phyloP scores from a whole-genome alignment of 805 yeast species.

The Teunomyces kruisii region DNA sequence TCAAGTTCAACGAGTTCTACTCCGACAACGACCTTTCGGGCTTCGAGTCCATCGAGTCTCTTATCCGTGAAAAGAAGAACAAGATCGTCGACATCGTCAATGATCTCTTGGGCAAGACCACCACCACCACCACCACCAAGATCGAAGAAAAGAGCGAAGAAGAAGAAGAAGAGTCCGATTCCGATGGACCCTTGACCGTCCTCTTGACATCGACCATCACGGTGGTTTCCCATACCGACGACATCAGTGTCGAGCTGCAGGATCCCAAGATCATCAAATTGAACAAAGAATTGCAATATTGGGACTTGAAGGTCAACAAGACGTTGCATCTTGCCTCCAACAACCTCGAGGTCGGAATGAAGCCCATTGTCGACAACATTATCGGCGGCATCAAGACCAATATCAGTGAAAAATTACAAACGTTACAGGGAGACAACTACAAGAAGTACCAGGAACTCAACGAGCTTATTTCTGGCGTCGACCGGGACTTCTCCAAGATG shows the following conservation, averaged over 20 bases:
- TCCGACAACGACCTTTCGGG: neutral
- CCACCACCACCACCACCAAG: neutral
- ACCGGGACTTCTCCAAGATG: constrained; percentile 34
- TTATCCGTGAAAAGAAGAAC: neutral
- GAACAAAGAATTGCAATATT: constrained; percentile 30
- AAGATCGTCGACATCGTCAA: constrained; percentile 5
- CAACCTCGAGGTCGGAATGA: constrained; percentile 32
- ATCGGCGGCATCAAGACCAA: constrained; percentile 25
- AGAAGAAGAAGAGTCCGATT: neutral
- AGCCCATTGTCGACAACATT: constrained; percentile 21
- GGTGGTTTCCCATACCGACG: neutral
- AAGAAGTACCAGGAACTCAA: constrained; percentile 30
- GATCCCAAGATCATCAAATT: constrained; percentile 10
- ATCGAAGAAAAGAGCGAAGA: neutral
- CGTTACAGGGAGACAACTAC: constrained; percentile 29
- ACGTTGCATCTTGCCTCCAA: constrained; percentile 33
- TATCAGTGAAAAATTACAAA: constrained; percentile 25
- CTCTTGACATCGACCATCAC: constrained; percentile 10
- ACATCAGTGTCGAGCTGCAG: constrained; percentile 5
- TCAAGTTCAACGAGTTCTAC: constrained; percentile 18
- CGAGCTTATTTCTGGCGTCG: constrained; percentile 27
- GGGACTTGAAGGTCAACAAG: constrained; percentile 34
- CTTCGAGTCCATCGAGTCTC: neutral
- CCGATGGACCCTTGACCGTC: constrained; percentile 3
- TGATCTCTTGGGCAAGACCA: constrained; percentile 3